These are phyloP conservation scores for Cryptococcus hybrid DNA, from an alignment of 1,284 basidiomycete species.

Conservation along the genomic window DNA sequence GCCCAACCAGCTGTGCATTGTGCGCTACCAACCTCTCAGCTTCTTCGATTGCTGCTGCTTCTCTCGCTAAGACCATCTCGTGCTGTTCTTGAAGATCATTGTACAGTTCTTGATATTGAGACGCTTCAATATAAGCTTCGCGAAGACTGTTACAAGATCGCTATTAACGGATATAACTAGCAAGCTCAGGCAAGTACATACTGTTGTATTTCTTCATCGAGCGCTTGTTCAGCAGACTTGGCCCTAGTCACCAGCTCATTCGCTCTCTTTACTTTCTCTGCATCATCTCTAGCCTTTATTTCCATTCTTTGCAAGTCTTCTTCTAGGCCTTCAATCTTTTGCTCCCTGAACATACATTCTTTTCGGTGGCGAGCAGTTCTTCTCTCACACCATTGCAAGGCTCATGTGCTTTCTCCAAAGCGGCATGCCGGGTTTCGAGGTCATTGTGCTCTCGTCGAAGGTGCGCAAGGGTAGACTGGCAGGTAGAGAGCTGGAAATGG, in stretches of 20 bases:
- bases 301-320: constrained; percentile 13
- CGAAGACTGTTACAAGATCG: constrained; percentile 17
- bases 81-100: constrained; percentile 20
- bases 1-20: constrained; percentile 31
- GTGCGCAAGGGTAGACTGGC: constrained; percentile 4
- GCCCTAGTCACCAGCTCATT: constrained; percentile 24
- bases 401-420: constrained; percentile 13
- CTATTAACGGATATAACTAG: background rate
- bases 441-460: constrained; percentile 13
- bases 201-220: constrained; percentile 39
- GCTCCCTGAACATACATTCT: constrained; percentile 3
- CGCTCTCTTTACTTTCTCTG: constrained; percentile 25
- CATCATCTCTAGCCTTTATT: constrained; percentile 14
- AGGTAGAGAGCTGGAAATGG: background rate
- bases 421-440: constrained; percentile 7
- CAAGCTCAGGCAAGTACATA: constrained; percentile 19
- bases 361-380: background rate
- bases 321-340: constrained; percentile 9
- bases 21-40: constrained; percentile 22
- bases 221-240: constrained; percentile 28
- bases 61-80: constrained; percentile 18
- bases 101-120: constrained; percentile 23
- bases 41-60: constrained; percentile 26
- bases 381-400: constrained; percentile 11
- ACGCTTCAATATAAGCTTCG: constrained; percentile 14